Base-by-base conservation (phyloP, 2,329 filamentous ascomycete species). In the Sclerotinia sclerotiorum region DNA sequence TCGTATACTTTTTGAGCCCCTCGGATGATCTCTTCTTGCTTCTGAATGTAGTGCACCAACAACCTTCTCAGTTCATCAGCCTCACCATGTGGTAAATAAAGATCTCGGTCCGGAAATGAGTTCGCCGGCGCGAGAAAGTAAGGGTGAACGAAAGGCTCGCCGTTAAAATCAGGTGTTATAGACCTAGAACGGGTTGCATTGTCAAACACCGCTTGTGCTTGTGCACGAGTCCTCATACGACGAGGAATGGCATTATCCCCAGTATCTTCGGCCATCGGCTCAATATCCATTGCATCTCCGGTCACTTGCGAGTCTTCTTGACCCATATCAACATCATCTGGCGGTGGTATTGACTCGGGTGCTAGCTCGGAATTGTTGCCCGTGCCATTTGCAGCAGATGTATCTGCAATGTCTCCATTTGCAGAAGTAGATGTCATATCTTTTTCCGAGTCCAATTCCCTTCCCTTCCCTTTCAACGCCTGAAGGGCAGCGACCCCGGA, bases 1-100 rank as follows among this genome's bases (percentile, higher is more conserved):
- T 88, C 83, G 70, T 91, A 88, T 61, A 95, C 82, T 69, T 84
- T 85, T 68, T 86, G 84, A 1, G 89, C 85, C 10, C 90, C 88
- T 5, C 91, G 87, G 68, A 91, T 89, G 2, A 94, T 87, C 77
- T 95, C 92, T 75, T 95, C 92, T 76, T 95, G 92, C 78, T 94
- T 94, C 75, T 94, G 92, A 35, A 94, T 88, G 77, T 92, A 94
- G 15, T 92, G 81, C 72, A 92, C 85, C 61, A 95, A 82, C 24
- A 93, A 80, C 68, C 89, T 85, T 69, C 92, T 87, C 55, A 92
- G 88, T 69, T 95, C 91, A 72, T 94, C 91, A 1, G 92, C 92
- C 79, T 95, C 92, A 35, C 82, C 80, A 24, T 88, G 83, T 0
- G 91, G 91, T 3, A 96, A 84, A 1, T 90, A 90, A 51, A 91